phyloP scores from a whole-genome alignment of 768 basidiomycete species.

The Mycena olivaceomarginata region DNA sequence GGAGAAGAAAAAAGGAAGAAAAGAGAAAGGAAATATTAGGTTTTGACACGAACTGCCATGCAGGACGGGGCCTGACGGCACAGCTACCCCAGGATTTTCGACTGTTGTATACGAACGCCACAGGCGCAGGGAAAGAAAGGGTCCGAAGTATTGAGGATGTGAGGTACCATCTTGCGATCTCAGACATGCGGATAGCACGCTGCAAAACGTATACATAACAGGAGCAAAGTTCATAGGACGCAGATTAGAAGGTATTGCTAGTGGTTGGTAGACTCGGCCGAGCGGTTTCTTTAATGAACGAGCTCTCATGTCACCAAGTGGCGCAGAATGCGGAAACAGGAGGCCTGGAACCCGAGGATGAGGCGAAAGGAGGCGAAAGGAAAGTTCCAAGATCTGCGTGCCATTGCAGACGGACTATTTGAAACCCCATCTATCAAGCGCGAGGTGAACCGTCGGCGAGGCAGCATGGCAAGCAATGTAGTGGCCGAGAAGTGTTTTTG shows the following conservation, averaged over 20 bases:
- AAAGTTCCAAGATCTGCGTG: slow-evolving; percentile 16
- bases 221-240: slow-evolving; percentile 26
- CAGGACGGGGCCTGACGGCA: neutral
- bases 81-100: neutral
- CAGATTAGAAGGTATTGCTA: slow-evolving; percentile 14
- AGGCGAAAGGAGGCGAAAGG: neutral
- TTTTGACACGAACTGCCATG: slow-evolving; percentile 11
- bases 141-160: neutral
- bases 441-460: neutral
- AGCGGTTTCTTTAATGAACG: slow-evolving; percentile 18
- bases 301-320: slow-evolving; percentile 33
- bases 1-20: neutral
- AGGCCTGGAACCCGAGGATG: slow-evolving; percentile 16
- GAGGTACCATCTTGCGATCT: neutral
- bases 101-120: neutral
- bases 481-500: slow-evolving; percentile 5
- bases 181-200: slow-evolving; percentile 30
- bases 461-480: slow-evolving; percentile 12
- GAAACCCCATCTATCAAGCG: slow-evolving; percentile 6
- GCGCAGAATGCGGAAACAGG: slow-evolving; percentile 25
- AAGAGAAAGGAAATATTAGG: neutral
- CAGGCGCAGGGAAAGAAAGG: neutral
- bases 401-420: slow-evolving; percentile 25
- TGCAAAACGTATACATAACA: slow-evolving; percentile 26
- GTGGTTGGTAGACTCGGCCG: slow-evolving; percentile 6